phyloP scores from a whole-genome alignment of 2,329 filamentous ascomycete species.

The Apiospora malaysiana region DNA sequence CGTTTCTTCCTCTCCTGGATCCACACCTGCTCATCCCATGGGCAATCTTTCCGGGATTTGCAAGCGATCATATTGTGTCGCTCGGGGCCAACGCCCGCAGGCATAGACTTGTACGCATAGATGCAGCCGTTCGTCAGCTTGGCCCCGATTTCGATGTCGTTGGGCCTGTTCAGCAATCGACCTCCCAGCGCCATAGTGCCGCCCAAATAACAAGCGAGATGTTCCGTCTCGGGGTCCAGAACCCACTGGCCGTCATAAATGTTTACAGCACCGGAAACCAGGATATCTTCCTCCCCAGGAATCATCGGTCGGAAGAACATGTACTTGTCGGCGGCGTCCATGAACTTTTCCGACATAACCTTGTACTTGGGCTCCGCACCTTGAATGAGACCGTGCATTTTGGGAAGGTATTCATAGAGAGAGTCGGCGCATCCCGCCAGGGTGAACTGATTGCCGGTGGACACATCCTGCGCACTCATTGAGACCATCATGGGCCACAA shows the following conservation, averaged over 20 bases:
- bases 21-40: constrained; percentile 35
- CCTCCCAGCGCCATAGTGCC: constrained; percentile 74
- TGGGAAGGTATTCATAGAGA: constrained; percentile 63
- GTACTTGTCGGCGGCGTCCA: constrained; percentile 64
- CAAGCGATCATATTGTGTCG: constrained; percentile 56
- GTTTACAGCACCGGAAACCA: constrained; percentile 63
- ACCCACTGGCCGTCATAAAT: constrained; percentile 36
- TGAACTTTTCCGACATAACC: constrained; percentile 49
- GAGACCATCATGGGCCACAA: constrained; percentile 74
- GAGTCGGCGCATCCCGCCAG: constrained; percentile 46
- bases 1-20: constrained; percentile 32
- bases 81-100: constrained; percentile 67
- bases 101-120: constrained; percentile 63
- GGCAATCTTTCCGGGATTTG: constrained; percentile 41
- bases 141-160: constrained; percentile 61
- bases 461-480: constrained; percentile 56
- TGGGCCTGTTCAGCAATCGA: constrained; percentile 59
- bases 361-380: constrained; percentile 53
- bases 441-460: constrained; percentile 40
- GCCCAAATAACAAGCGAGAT: constrained; percentile 73
- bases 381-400: constrained; percentile 70
- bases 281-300: constrained; percentile 61
- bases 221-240: constrained; percentile 51
- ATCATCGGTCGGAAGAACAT: constrained; percentile 73
- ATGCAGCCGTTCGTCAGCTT: constrained; percentile 68